Conservation (phyloP, 129 eudicot genomes). For the Glebionis coronaria region DNA sequence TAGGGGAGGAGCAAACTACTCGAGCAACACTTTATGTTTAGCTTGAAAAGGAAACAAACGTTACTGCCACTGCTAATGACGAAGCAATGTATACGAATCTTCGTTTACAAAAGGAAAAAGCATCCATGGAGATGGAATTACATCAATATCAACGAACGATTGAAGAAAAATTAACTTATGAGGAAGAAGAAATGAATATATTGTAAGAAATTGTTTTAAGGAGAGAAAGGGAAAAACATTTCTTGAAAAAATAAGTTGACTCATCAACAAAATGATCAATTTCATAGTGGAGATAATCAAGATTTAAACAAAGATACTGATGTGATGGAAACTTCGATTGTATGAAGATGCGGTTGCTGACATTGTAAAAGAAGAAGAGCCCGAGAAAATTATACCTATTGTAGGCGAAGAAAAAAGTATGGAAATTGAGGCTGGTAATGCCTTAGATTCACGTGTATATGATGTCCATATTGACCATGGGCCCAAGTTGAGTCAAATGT, state of each 20-base stretch:
- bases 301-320: conserved; percentile 51
- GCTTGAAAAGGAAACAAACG: conserved; percentile 88
- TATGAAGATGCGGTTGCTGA: conserved; percentile 24
- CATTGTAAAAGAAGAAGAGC: conserved; percentile 32
- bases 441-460: conserved; percentile 38
- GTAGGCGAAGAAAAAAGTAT: conserved; percentile 34
- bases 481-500: conserved; percentile 21
- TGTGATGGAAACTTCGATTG: conserved; percentile 25
- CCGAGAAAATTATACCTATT: conserved; percentile 34
- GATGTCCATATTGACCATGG: conserved; percentile 66
- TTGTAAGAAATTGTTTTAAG: conserved; percentile 75
- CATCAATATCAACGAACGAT: conserved; percentile 76
- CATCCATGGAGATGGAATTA: conserved; percentile 76
- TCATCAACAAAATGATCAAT: conserved; percentile 36
- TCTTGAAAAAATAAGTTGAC: conserved; percentile 72
- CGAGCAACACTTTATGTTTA: conserved; percentile 61
- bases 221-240: conserved; percentile 76
- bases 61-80: conserved; percentile 92
- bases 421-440: conserved; percentile 16
- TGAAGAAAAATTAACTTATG: conserved; percentile 82
- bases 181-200: conserved; percentile 87
- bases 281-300: conserved; percentile 21
- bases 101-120: conserved; percentile 93
- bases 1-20: conserved; percentile 56
- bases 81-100: conserved; percentile 98